Evolutionary conservation across 2,329 filamentous ascomycete species (phyloP), one percentile per base, ranked within the genome.

Genomic region (Ophiosphaerella narmari): DNA sequence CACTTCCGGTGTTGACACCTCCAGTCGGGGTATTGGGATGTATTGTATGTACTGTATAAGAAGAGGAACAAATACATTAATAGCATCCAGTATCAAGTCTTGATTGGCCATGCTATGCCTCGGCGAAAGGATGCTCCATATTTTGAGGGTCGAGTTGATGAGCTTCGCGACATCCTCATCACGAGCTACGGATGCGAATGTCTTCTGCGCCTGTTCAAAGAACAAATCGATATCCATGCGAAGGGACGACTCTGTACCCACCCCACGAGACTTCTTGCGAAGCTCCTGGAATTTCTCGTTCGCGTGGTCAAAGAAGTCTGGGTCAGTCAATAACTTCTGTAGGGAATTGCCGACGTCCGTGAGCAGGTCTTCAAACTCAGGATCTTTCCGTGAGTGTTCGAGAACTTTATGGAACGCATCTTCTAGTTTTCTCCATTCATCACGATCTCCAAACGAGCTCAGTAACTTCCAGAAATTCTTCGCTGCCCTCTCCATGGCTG

Each of bases 1-100:
- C 46, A 96, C 80, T 31, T 89, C 86, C 0, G 91, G 92, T 3
- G 87, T 88, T 0, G 90, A 88, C 5, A 97, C 79, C 71, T 97
- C 93, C n/a, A 97, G 74, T 4, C 93, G 87, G 0, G 92, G 92
- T 44, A 97, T 94, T 0, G 93, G 93, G 4, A 97, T 77, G 73
- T 91, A 91, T 69, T 97, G 91, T 29, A 97, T 80, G 2, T 85
- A 84, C 58, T 90, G 82, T 49, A 97, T 82, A 4, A 91, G 66
- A 11, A 91, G 76, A 0, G 93, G 93, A 5, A 94, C 79, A 67
- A 97, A 92, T 11, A 93, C 85, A 51, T 93, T 88, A 59, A 91
- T 80, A 3, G 85, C 77, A 68, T 97, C 93, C 2, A 85, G 80
- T 4, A 94, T 75, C 1, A 97, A 79, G 24, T 91, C 87, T 0